Evolutionary conservation across 176 grass and related monocot genomes (phyloP).

Genomic region (Oryza nivara): DNA sequence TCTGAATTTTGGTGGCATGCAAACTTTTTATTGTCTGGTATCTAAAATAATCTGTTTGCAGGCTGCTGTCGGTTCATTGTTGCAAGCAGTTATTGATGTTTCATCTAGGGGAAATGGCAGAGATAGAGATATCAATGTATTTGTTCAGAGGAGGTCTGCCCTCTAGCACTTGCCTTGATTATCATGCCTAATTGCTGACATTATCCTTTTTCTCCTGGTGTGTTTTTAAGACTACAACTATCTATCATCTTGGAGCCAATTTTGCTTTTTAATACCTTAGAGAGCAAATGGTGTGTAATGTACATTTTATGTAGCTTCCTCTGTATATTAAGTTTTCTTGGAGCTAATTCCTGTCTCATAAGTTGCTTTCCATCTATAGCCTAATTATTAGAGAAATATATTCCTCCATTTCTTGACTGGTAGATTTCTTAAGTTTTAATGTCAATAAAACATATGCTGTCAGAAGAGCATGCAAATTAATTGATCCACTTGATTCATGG

Average conservation of each 20-base stretch:
- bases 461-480: slow-evolving; percentile 23
- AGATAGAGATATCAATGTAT: slow-evolving; percentile 93
- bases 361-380: slow-evolving; percentile 12
- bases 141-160: slow-evolving; percentile 79
- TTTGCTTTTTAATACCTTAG: neutral
- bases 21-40: slow-evolving; percentile 35
- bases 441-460: slow-evolving; percentile 18
- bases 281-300: neutral
- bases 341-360: slow-evolving; percentile 22
- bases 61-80: slow-evolving; percentile 84
- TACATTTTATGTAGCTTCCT: neutral
- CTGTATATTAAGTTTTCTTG: slow-evolving; percentile 8
- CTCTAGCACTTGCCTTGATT: slow-evolving; percentile 21
- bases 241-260: slow-evolving; percentile 2
- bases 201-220: neutral
- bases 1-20: slow-evolving; percentile 9
- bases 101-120: slow-evolving; percentile 78
- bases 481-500: slow-evolving; percentile 17
- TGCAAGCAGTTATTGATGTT: slow-evolving; percentile 93
- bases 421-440: slow-evolving; percentile 7
- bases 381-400: neutral
- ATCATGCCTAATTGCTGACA: slow-evolving; percentile 13
- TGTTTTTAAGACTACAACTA: neutral
- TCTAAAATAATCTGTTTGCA: slow-evolving; percentile 53
- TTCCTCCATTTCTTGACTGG: slow-evolving; percentile 4